Base-by-base conservation (phyloP, 73 alveolate genomes). In the Paramecium primaurelia region DNA sequence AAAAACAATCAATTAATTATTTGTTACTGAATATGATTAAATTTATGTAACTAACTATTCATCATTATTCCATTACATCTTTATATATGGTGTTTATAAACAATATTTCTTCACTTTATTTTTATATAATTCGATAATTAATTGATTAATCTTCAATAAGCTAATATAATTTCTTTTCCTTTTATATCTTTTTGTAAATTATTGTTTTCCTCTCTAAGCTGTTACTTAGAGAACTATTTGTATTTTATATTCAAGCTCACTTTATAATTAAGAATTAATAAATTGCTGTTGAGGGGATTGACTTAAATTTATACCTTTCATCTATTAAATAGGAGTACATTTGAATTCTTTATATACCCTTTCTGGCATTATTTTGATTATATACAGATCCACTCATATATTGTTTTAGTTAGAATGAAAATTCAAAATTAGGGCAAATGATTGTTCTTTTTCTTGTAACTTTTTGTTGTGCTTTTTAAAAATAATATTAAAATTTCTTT, bases 361-460 rank as follows among this genome's bases (percentile, higher is more conserved):
- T 34, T 69, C 86, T 36, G 87, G 68, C 60, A 36, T 32, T 30
- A 38, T 36, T 71, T 73, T 2, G 59, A 42, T 73, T 38, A 34
- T 14, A 36, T 18, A 73, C 40, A 36, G 22, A 22, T 42, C 28
- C 51, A 45, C 32, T 89, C 92, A n/a, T n/a, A 30, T 44, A 96
- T 34, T 95, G 96, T 44, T 73, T 84, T 16, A 97, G 92, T 71
- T 95, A 86, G 8, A 54, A 36, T 71, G 68, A 60, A 77, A 97
- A 97, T 14, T 98, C 99, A 28, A 58, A 85, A 77, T 97, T 97
- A 4, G 98, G 97, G 42, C 93, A 95, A 9, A 96, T 96, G 14
- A 80, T 89, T 12, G 95, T 92, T 88, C 99, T 96, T 59, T 95
- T 96, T 8, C 73, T 84, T 49, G 59, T 86, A 9, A 93, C 97